Base-by-base conservation (phyloP, 2,329 filamentous ascomycete species). In the Xylaria sp. region DNA sequence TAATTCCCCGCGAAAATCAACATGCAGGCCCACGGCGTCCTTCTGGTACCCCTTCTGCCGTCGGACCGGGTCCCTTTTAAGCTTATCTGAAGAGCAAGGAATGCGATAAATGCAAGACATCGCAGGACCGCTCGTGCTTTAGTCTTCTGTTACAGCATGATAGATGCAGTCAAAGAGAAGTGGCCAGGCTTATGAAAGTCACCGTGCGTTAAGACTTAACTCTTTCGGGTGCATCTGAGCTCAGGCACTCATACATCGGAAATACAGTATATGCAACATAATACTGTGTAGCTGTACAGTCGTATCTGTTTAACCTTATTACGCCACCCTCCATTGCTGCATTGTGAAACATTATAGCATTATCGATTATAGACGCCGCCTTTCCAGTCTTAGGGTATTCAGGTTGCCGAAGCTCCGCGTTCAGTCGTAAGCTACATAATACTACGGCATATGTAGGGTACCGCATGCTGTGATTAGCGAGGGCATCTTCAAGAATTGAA, bases 41-140 rank as follows among this genome's bases (percentile, higher is more conserved):
- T 36, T 20, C 18, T 43, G 41, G 10, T 25, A 25, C 28, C 54
- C 54, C 23, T 23, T 60, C 20, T 8, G 25, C 23, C 31, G n/a
- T 18, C 9, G n/a, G 31, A 25, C 57, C 28, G 13, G 54, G 31
- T 43, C 31, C 2, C 10, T n/a, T 58, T 31, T 56, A 41, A 33
- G 56, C 18, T 39, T 60, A 43, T 56, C 57, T 68, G 18, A 31
- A 68, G 31, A 55, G 12, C 48, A 23, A 25, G n/a, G 33, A 20
- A 12, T 20, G 18, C 20, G 18, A n/a, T 7, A 12, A 43, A 64
- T 68, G 62, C 61, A 64, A 60, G 61, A 64, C 61, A 64, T 68
- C 48, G 49, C 23, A 43, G 48, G 46, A 18, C 28, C 20, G 2
- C 31, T 18, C 28, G 10, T 62, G 23, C 43, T 39, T 52, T 46